Evolutionary conservation across 2,329 filamentous ascomycete genomes (phyloP).

Genomic region (Colletotrichum brevisporum): DNA sequence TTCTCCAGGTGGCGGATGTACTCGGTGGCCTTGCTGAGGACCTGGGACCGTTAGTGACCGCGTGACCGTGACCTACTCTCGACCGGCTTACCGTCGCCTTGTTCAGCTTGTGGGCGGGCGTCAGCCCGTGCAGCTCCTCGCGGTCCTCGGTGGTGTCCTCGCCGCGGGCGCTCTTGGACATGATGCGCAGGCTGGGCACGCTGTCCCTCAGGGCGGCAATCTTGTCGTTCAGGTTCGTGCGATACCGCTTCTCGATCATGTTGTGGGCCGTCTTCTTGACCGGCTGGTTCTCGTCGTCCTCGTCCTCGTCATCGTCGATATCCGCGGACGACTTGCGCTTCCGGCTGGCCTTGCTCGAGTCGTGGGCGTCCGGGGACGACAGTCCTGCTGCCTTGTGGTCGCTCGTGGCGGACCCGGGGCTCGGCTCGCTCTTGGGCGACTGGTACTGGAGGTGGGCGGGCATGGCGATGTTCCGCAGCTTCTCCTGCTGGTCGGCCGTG

Average conservation of each 20-base stretch:
- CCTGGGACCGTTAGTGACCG: conserved; percentile 54
- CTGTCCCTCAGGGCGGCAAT: conserved; percentile 93
- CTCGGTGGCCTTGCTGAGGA: conserved; percentile 94
- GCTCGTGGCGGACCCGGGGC: conserved; percentile 68
- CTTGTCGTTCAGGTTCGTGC: conserved; percentile 97
- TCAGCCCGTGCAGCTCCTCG: conserved; percentile 85
- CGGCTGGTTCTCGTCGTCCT: conserved; percentile 68
- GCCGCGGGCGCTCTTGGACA: conserved; percentile 79
- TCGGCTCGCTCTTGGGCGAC: conserved; percentile 70
- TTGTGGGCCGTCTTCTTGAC: conserved; percentile 96
- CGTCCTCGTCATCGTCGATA: conserved; percentile 69
- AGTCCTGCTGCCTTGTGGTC: conserved; percentile 60
- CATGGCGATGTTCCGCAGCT: conserved; percentile 75
- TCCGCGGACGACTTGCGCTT: conserved; percentile 80
- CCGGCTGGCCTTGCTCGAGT: conserved; percentile 63
- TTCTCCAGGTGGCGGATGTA: conserved; percentile 96
- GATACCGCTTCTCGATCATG: conserved; percentile 97
- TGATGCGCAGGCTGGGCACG: conserved; percentile 89
- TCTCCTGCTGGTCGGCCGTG: conserved; percentile 72
- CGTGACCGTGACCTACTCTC: rapidly evolving
- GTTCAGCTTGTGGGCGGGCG: conserved; percentile 93
- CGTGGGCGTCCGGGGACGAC: conserved; percentile 71
- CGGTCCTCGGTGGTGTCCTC: conserved; percentile 81
- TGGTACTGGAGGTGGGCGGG: conserved; percentile 73
- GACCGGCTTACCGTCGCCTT: conserved; percentile 83